These are phyloP conservation scores for Pyrenochaeta sp. DNA, from an alignment of 2,329 filamentous ascomycete species.

Conservation along the genomic window DNA sequence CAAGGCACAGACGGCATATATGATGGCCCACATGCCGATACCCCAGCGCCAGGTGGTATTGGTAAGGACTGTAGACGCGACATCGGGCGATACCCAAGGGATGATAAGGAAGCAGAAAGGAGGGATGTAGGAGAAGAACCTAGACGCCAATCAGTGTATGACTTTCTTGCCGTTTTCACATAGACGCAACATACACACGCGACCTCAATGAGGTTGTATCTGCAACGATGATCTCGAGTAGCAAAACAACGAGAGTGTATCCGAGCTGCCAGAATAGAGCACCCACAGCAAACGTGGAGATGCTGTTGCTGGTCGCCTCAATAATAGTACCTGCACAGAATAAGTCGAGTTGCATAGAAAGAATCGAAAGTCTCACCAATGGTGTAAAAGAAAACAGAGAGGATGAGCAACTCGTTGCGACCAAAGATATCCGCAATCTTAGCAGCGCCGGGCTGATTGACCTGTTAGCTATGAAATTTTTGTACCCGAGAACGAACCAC, in stretches of 20 bases:
- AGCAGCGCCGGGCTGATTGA: slow-evolving; percentile 60
- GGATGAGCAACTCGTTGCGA: slow-evolving; percentile 64
- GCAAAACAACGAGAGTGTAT: slow-evolving; percentile 68
- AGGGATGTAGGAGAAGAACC: slow-evolving; percentile 16
- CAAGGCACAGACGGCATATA: slow-evolving; percentile 58
- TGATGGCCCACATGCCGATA: slow-evolving; percentile 66
- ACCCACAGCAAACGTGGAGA: slow-evolving; percentile 63
- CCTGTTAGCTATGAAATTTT: slow-evolving; percentile 5
- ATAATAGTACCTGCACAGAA: slow-evolving; percentile 55
- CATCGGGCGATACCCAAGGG: slow-evolving; percentile 69
- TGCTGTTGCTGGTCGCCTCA: slow-evolving; percentile 60
- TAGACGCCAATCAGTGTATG: slow-evolving; percentile 33
- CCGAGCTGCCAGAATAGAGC: slow-evolving; percentile 56
- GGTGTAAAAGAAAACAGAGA: slow-evolving; percentile 66
- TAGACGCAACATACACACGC: slow-evolving; percentile 50
- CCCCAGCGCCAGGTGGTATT: slow-evolving; percentile 68
- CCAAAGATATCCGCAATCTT: slow-evolving; percentile 70
- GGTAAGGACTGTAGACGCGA: slow-evolving; percentile 61
- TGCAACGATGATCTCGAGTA: slow-evolving; percentile 70
- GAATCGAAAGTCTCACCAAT: slow-evolving; percentile 40
- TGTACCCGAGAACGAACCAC: background rate
- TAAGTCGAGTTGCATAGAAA: slow-evolving; percentile 7
- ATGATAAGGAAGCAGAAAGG: slow-evolving; percentile 51
- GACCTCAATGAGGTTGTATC: slow-evolving; percentile 70
- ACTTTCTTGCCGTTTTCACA: background rate